Conservation (phyloP, 1,139 yeast species). For the Yamadazyma taylorii region DNA sequence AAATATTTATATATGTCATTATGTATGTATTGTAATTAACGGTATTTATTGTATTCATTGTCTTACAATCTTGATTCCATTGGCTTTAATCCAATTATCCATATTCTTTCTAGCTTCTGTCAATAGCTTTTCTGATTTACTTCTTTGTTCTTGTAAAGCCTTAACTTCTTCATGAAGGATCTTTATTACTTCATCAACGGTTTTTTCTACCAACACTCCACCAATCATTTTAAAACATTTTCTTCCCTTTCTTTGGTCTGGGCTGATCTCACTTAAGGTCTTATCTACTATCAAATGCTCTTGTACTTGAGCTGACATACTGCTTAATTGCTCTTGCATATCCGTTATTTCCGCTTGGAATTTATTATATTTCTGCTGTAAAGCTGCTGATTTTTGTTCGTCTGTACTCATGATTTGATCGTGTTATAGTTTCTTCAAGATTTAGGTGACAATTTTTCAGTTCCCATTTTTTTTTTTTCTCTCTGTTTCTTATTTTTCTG, state of each 20-base stretch:
- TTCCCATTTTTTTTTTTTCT: background rate
- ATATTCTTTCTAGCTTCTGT: conserved; percentile 51
- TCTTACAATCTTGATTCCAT: conserved; percentile 64
- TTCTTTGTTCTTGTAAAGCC: conserved; percentile 45
- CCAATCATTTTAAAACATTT: conserved; percentile 94
- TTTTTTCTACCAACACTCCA: conserved; percentile 83
- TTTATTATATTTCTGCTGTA: conserved; percentile 60
- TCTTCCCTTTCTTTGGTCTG: conserved; percentile 51
- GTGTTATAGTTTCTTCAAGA: conserved; percentile 1
- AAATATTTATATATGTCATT: conserved; percentile 4
- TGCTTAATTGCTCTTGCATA: conserved; percentile 54
- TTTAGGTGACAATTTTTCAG: no score
- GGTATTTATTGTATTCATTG: no score
- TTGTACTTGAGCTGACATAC: conserved; percentile 44
- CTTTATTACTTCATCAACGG: conserved; percentile 73
- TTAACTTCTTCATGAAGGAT: conserved; percentile 60
- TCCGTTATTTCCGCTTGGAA: conserved; percentile 62
- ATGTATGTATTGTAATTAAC: no score
- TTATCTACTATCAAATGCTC: conserved; percentile 44
- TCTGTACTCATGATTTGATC: conserved; percentile 21
- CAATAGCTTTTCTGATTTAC: conserved; percentile 46
- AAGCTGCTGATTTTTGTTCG: conserved; percentile 46
- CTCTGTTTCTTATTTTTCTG: background rate
- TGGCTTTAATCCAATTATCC: conserved; percentile 66
- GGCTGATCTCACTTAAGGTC: conserved; percentile 28